A percentile compares a stretch with the other conserved stretches of the same genome.
Conservation (phyloP, 495 filamentous ascomycete genomes). For the Penicillium silybi region DNA sequence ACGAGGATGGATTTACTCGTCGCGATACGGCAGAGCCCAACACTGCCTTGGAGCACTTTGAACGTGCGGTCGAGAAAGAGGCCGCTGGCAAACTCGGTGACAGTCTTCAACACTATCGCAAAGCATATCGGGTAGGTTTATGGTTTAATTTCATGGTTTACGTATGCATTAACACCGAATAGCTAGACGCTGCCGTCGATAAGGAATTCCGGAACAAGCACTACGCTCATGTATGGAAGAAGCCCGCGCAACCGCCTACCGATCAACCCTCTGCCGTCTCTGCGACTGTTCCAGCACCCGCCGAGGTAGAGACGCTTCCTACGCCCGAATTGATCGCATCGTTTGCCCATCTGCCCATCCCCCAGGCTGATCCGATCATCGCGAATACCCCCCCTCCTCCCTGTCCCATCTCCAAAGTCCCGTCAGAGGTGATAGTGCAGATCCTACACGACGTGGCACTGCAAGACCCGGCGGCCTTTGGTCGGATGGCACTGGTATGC, state of each 20-base stretch:
- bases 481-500: conserved; percentile 77
- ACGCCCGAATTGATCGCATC: conserved; percentile 68
- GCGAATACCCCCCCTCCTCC: conserved; percentile 66
- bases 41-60: conserved; percentile 89
- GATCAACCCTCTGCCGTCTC: conserved; percentile 48
- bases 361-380: conserved; percentile 49
- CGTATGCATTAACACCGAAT: conserved; percentile 16
- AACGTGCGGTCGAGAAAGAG: conserved; percentile 86
- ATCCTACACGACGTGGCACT: conserved; percentile 68
- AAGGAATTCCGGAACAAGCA: conserved; percentile 85
- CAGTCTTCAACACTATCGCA: conserved; percentile 82
- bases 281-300: conserved; percentile 49
- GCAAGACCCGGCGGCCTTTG: conserved; percentile 73
- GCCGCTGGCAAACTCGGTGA: conserved; percentile 80
- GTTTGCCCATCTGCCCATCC: conserved; percentile 66
- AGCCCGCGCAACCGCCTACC: conserved; percentile 51
- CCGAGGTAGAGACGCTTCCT: conserved; percentile 43
- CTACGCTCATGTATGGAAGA: conserved; percentile 61
- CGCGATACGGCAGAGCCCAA: conserved; percentile 49
- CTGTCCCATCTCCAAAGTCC: conserved; percentile 73
- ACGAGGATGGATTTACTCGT: conserved; percentile 29
- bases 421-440: conserved; percentile 76
- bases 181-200: conserved; percentile 83
- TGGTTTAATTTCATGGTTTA: conserved; percentile 1
- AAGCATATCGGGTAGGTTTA: conserved; percentile 71